Evolutionary conservation across 2,329 filamentous ascomycete genomes (phyloP), one percentile per base, ranked within the genome.

Genomic region (Xylaria sp.): DNA sequence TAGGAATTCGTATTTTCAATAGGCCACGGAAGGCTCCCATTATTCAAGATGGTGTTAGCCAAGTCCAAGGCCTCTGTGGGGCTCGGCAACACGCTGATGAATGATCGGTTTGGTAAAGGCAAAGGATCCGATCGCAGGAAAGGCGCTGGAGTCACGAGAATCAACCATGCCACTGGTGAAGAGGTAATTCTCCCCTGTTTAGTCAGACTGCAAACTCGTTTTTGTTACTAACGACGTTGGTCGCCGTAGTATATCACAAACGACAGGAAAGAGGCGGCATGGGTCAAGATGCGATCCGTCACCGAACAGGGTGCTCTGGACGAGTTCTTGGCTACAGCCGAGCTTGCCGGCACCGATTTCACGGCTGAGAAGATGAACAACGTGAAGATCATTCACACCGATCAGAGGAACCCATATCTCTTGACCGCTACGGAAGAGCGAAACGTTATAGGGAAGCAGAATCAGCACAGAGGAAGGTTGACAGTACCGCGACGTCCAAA

Each of bases 241-340:
- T 31, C 17, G 15, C 42, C 31, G 28, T 48, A 92, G 85, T 99
- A 99, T 80, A 90, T 98, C 76, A 96, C 93, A 58, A 97, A 97
- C 79, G 91, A 92, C 72, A 90, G 90, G 75, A 90, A 97, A 79
- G 94, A 98, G 83, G 96, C 95, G 42, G 88, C 93, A 74, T 99
- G 94, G 94, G 93, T 98, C 78, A 99, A 98, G 86, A 98, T 99
- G 96, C 93, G 95, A 84, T 97, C 93, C 80, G 93, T 99, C 74
- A 99, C 96, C 5, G 93, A 99, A 84, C 96, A 99, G 82, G 94
- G 92, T 74, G 94, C 94, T 53, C 89, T 99, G 70, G 96, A 99
- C 80, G 96, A 99, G 81, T 99, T 99, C 81, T 85, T 99, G 72
- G 93, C 92, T 66, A 99, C 96, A 1, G 97, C 96, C 71, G 94